Evolutionary conservation across 2,329 filamentous ascomycete genomes (phyloP).

Genomic region (Teratosphaeria gauchensis): DNA sequence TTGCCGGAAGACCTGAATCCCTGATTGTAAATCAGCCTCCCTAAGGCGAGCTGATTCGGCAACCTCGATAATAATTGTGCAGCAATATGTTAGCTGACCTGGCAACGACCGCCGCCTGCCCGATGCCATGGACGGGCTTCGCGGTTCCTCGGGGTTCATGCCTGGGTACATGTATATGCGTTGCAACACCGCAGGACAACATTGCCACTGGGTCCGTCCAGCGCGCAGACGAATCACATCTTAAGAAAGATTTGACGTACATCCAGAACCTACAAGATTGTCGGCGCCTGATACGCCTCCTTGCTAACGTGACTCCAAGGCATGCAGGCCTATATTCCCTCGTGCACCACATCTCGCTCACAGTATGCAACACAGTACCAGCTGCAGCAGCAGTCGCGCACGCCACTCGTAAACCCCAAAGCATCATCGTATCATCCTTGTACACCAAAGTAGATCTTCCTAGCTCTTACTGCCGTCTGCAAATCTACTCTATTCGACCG

Average conservation of each 20-base stretch:
- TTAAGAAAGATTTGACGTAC: not conserved
- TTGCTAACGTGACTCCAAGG: not conserved
- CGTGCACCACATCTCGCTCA: not conserved
- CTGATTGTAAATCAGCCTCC: no score
- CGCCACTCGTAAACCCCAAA: not conserved
- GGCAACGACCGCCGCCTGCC: not conserved
- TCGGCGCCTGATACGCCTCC: not conserved
- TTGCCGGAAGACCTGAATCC: no score
- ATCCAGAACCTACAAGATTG: not conserved
- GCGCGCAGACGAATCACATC: no score
- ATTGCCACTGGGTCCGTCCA: no score
- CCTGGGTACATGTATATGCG: no score
- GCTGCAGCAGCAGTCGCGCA: not conserved
- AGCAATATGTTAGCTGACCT: not conserved
- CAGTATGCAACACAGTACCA: not conserved
- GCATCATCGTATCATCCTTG: not conserved
- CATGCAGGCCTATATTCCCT: no score
- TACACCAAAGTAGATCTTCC: not conserved
- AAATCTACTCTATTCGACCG: slow-evolving; percentile 66
- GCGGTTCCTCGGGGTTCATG: no score
- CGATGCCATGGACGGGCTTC: no score
- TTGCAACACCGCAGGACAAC: no score
- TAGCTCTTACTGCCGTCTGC: not conserved
- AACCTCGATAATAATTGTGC: not conserved
- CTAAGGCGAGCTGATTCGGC: not conserved